Evolutionary conservation across 495 filamentous ascomycete species (phyloP).

Genomic region (Diplogelasinospora grovesii): DNA sequence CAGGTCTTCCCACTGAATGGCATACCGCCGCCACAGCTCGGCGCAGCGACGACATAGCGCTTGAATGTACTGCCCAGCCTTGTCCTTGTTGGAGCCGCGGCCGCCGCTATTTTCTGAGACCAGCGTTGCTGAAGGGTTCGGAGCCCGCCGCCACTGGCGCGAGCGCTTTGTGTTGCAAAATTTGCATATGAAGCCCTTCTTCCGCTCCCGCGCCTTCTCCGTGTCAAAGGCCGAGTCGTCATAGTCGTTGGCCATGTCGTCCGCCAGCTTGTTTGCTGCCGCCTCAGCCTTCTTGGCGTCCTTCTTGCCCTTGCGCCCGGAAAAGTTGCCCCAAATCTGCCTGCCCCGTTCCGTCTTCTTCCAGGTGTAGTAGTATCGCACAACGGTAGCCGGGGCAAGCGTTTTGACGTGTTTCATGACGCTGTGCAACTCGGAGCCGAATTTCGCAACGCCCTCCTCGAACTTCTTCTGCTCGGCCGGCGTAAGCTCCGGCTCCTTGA

Average conservation of each 20-base stretch:
- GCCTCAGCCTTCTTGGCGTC: constrained; percentile 61
- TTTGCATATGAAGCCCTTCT: constrained; percentile 87
- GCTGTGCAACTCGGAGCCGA: constrained; percentile 79
- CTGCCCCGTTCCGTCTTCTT: constrained; percentile 86
- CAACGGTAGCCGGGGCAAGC: constrained; percentile 66
- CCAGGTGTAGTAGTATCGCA: constrained; percentile 95
- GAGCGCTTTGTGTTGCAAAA: constrained; percentile 77
- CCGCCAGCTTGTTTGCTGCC: constrained; percentile 65
- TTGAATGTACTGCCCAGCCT: constrained; percentile 65
- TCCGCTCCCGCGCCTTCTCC: constrained; percentile 70
- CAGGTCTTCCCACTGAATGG: constrained; percentile 90
- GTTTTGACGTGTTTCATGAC: constrained; percentile 83
- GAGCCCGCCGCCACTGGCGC: constrained; percentile 87
- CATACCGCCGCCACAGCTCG: constrained; percentile 87
- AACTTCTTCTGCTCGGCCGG: constrained; percentile 80
- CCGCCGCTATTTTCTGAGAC: constrained; percentile 59
- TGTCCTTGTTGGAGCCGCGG: constrained; percentile 61
- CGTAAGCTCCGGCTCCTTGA: constrained; percentile 78
- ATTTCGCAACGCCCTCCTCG: constrained; percentile 85
- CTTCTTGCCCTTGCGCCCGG: constrained; percentile 81
- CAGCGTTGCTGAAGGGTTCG: constrained; percentile 66
- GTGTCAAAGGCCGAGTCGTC: constrained; percentile 97
- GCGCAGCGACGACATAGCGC: constrained; percentile 88
- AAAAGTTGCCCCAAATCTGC: constrained; percentile 83
- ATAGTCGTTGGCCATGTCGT: constrained; percentile 86